Conservation (phyloP, 2,329 filamentous ascomycete species). For the Phaeosphaeriaceae sp. region DNA sequence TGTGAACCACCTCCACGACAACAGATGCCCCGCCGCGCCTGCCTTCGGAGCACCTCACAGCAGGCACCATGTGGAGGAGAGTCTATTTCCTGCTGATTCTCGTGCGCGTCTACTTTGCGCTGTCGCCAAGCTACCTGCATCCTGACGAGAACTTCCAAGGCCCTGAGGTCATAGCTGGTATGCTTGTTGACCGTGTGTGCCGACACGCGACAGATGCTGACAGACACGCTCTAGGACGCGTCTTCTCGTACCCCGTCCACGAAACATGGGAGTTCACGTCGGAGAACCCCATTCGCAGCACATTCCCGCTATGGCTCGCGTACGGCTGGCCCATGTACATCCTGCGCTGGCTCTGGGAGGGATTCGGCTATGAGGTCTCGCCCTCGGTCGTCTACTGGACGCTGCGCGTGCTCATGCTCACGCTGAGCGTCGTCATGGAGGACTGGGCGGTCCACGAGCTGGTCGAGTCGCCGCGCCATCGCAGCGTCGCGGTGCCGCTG, state of each 20-base stretch:
- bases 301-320: constrained; percentile 94
- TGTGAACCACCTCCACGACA: constrained; percentile 18
- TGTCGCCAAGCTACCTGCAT: constrained; percentile 95
- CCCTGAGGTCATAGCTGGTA: constrained; percentile 94
- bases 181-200: constrained; percentile 7
- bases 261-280: constrained; percentile 96
- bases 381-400: constrained; percentile 91
- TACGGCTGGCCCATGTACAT: constrained; percentile 95
- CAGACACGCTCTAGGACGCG: constrained; percentile 69
- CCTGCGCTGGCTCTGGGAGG: constrained; percentile 90
- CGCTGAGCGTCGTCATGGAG: constrained; percentile 93
- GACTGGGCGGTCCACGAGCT: constrained; percentile 98
- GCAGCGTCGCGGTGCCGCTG: constrained; percentile 77
- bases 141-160: constrained; percentile 99
- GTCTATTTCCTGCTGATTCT: constrained; percentile 84
- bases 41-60: constrained; percentile 21
- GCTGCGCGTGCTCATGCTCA: constrained; percentile 88
- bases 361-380: constrained; percentile 79
- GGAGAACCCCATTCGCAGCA: constrained; percentile 86
- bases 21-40: constrained; percentile 29
- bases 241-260: constrained; percentile 89
- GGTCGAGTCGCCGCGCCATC: constrained; percentile 73
- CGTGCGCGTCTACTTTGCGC: constrained; percentile 89
- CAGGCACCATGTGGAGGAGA: constrained; percentile 81
- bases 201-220: constrained; percentile 1